Conservation (phyloP, 2,329 filamentous ascomycete genomes). For the Aspergillus tamarii region DNA sequence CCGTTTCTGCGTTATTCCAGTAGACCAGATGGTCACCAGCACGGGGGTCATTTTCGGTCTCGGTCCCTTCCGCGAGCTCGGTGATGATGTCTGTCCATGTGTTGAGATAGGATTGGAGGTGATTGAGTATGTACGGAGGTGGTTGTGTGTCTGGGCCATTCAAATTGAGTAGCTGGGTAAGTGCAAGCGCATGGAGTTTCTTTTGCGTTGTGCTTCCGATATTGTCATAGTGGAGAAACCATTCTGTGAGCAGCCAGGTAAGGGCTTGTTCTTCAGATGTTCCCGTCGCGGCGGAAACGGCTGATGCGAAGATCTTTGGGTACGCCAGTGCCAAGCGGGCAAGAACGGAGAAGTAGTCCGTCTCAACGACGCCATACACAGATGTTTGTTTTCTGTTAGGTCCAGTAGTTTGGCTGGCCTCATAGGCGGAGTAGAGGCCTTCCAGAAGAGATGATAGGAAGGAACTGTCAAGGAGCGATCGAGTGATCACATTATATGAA, state of each 20-base stretch:
- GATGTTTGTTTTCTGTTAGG: conserved; percentile 71
- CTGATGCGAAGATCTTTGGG: conserved; percentile 67
- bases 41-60: conserved; percentile 37
- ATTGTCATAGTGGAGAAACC: conserved; percentile 53
- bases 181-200: conserved; percentile 50
- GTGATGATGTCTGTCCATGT: conserved; percentile 52
- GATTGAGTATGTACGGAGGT: conserved; percentile 44
- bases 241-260: conserved; percentile 51
- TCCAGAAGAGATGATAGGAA: conserved; percentile 67
- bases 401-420: conserved; percentile 79
- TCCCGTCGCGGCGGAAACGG: conserved; percentile 44
- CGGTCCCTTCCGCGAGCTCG: conserved; percentile 47
- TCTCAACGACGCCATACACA: conserved; percentile 75
- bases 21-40: conserved; percentile 47
- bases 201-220: conserved; percentile 51
- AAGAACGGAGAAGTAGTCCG: conserved; percentile 83
- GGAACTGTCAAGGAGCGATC: conserved; percentile 66
- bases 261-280: conserved; percentile 39
- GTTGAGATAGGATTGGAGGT: conserved; percentile 51
- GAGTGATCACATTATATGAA: conserved; percentile 65
- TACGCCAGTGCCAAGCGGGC: conserved; percentile 76
- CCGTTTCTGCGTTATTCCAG: conserved; percentile 40
- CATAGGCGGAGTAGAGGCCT: conserved; percentile 68
- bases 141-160: conserved; percentile 40
- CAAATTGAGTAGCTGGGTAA: conserved; percentile 49